Conservation (phyloP, 2,329 filamentous ascomycete species). For the Exophiala sp. region DNA sequence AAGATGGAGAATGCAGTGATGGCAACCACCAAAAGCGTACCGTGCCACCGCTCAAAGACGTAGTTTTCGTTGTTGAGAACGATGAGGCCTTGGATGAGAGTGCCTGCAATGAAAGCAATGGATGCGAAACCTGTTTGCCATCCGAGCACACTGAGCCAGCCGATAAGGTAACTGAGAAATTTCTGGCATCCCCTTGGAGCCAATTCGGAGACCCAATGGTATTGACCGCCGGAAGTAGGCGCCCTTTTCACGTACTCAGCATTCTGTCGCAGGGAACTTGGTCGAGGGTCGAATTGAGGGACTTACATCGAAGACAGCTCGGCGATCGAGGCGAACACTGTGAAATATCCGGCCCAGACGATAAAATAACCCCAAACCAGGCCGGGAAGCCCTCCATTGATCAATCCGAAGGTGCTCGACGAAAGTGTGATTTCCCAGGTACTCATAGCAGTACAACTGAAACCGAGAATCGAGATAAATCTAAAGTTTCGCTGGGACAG, state of each 20-base stretch:
- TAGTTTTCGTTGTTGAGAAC: slow-evolving; percentile 31
- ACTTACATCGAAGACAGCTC: slow-evolving; percentile 49
- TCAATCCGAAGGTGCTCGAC: slow-evolving; percentile 22
- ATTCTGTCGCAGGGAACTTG: background rate
- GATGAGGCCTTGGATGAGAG: slow-evolving; percentile 36
- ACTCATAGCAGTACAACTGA: slow-evolving; percentile 35
- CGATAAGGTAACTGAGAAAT: slow-evolving; percentile 44
- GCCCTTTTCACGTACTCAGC: slow-evolving; percentile 26
- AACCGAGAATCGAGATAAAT: slow-evolving; percentile 45
- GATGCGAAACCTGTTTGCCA: slow-evolving; percentile 35
- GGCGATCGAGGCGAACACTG: slow-evolving; percentile 44
- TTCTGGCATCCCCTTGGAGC: slow-evolving; percentile 40
- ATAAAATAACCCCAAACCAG: slow-evolving; percentile 52
- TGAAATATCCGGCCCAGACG: slow-evolving; percentile 43
- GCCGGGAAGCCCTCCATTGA: slow-evolving; percentile 52
- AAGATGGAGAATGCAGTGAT: slow-evolving; percentile 28
- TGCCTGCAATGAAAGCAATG: slow-evolving; percentile 31
- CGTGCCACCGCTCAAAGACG: slow-evolving; percentile 32
- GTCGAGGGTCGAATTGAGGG: slow-evolving; percentile 8
- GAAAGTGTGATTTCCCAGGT: slow-evolving; percentile 37
- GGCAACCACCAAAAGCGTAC: slow-evolving; percentile 31
- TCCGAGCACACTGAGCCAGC: slow-evolving; percentile 30
- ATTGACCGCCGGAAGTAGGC: slow-evolving; percentile 32
- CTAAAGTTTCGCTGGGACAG: slow-evolving; percentile 43
- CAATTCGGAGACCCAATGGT: slow-evolving; percentile 45